Evolutionary conservation across 768 basidiomycete species (phyloP).

Genomic region (Brasilioporus rufonigricans): DNA sequence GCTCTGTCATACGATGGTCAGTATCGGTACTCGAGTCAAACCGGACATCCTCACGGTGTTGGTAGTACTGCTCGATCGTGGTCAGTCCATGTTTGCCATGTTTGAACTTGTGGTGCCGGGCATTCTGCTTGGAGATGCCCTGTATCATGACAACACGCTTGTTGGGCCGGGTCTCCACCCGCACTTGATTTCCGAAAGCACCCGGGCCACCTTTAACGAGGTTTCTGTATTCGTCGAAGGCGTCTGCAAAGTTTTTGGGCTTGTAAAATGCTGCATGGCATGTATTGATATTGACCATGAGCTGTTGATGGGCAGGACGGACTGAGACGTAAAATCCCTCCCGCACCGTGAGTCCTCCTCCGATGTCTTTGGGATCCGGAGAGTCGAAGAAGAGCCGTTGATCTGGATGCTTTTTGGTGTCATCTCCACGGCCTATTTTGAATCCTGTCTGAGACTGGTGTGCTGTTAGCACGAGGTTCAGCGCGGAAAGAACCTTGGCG

Average conservation of each 20-base stretch:
- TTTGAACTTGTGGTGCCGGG: constrained; percentile 41
- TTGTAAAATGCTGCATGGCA: constrained; percentile 50
- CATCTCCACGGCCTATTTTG: constrained; percentile 47
- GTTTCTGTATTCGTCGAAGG: constrained; percentile 38
- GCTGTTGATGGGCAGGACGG: constrained; percentile 39
- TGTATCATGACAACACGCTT: constrained; percentile 71
- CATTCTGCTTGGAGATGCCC: constrained; percentile 38
- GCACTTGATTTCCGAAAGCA: constrained; percentile 61
- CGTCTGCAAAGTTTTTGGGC: constrained; percentile 40
- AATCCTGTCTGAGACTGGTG: constrained; percentile 40
- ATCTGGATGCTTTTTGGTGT: constrained; percentile 27
- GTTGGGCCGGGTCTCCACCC: constrained; percentile 60
- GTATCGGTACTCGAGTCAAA: not conserved
- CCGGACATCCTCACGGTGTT: constrained; percentile 32
- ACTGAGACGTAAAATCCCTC: constrained; percentile 46
- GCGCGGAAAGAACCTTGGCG: constrained; percentile 44
- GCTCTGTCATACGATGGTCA: constrained; percentile 31
- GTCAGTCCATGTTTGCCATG: constrained; percentile 34
- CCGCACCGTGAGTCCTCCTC: constrained; percentile 55
- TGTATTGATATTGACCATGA: constrained; percentile 53
- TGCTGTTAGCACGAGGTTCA: constrained; percentile 47
- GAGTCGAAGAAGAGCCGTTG: constrained; percentile 40
- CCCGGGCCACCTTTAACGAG: constrained; percentile 50
- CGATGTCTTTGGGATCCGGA: constrained; percentile 35
- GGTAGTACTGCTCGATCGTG: constrained; percentile 47